Base-by-base conservation (phyloP, 1,284 basidiomycete species). In the Apiotrichum akiyoshidainum region DNA sequence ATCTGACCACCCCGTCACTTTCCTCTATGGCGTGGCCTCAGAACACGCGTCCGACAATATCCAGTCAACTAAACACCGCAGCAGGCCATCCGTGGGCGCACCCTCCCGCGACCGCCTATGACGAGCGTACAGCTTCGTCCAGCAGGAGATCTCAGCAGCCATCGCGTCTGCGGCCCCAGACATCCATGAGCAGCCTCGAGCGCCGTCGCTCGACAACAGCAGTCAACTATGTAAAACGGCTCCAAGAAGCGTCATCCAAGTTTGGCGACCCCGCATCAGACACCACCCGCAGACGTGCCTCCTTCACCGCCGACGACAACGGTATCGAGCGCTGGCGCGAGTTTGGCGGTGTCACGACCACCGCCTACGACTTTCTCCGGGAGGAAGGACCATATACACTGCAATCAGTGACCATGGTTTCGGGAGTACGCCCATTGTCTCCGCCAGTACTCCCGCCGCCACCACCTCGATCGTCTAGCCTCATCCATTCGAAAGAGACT, bases 361-460 rank as follows among this genome's bases (percentile, higher is more conserved):
- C 46, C 12, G 48, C 48, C 21, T 50, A 39, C 19, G 48, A 50
- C 22, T 50, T 39, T 13, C 35, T 50, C 34, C 48, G 48, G 33
- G 45, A 50, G 9, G 62, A 61, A 4, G 37, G 52, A 6, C 35
- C 57, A 19, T 64, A 59, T 26, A 65, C 59, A n/a, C 46, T 61
- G 26, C 53, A 61, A 39, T 52, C 59, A 10, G 48, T 57, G 19
- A 19, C 40, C 9, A 44, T 44, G 51, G 47, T 44, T 49, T 55
- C 49, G 35, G 46, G 47, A 21, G 31, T 42, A 3, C 39, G 47
- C 7, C 55, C 47, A 21, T 21, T 56, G 12, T 49, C 47, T 5
- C 40, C 55, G 9, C 37, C 39, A 13, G 19, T 26, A 13, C 40
- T 34, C 40, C 39, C 44, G 31, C 22, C 46, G 16, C 53, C 47